These are phyloP conservation scores for Somion occarium DNA, from an alignment of 1,284 basidiomycete species.

Conservation along the genomic window DNA sequence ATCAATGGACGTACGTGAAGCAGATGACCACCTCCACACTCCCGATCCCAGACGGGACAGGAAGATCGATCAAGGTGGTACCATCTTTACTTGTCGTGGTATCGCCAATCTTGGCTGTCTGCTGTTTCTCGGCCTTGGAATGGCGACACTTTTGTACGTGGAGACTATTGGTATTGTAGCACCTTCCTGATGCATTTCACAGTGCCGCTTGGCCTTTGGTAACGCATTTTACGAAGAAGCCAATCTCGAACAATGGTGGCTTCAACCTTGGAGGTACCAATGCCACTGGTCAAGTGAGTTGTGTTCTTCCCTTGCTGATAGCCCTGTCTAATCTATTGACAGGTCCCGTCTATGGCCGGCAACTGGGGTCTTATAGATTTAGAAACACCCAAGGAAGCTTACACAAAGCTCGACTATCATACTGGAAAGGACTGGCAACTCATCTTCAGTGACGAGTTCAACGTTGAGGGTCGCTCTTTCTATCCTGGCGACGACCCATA, in stretches of 20 bases:
- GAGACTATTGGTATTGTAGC: not conserved
- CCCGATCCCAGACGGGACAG: conserved; percentile 70
- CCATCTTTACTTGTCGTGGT: conserved; percentile 69
- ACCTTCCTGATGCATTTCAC: not conserved
- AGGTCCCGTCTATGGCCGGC: conserved; percentile 19
- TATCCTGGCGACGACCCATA: conserved; percentile 41
- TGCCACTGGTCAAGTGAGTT: conserved; percentile 63
- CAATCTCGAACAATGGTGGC: conserved; percentile 34
- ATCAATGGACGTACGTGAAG: conserved; percentile 49
- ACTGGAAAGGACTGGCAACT: conserved; percentile 33
- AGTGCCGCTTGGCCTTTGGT: conserved; percentile 48
- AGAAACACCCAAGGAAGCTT: conserved; percentile 49
- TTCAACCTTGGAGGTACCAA: conserved; percentile 75
- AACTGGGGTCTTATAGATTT: conserved; percentile 67
- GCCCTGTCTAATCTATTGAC: not conserved
- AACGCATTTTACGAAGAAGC: conserved; percentile 39
- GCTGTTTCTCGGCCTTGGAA: conserved; percentile 50
- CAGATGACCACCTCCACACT: conserved; percentile 71
- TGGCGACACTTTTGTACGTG: conserved; percentile 70
- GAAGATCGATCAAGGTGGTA: conserved; percentile 53
- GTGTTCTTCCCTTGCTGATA: conserved; percentile 13
- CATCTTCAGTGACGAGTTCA: conserved; percentile 56
- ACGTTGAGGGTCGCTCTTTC: conserved; percentile 45
- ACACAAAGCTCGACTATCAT: conserved; percentile 20
- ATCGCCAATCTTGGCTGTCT: conserved; percentile 77